phyloP scores from a whole-genome alignment of 345 rosid genomes.

The Capsella bursapastoris region DNA sequence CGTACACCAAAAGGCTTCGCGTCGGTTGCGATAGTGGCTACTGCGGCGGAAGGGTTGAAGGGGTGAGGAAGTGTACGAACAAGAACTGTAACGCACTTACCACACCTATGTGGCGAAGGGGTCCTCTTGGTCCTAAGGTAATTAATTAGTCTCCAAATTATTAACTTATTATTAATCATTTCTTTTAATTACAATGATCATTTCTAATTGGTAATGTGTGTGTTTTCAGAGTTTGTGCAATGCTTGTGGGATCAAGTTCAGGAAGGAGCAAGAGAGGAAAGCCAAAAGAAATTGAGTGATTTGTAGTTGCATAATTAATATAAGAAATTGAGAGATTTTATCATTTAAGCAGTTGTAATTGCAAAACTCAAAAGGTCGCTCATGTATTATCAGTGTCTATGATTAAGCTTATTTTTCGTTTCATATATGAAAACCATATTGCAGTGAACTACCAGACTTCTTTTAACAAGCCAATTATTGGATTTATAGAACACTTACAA shows the following conservation, averaged over 20 bases:
- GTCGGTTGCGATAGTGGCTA: background rate
- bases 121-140: conserved; percentile 49
- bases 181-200: background rate
- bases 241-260: conserved; percentile 46
- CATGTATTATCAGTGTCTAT: no score
- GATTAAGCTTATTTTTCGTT: no score
- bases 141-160: background rate
- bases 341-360: background rate
- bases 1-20: background rate
- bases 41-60: background rate
- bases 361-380: background rate
- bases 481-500: background rate
- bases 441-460: no score
- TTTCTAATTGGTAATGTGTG: conserved; percentile 8
- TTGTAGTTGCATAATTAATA: background rate
- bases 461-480: background rate
- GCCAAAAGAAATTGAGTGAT: conserved; percentile 1
- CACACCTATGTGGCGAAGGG: conserved; percentile 50
- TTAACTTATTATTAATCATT: no score
- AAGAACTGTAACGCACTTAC: conserved; percentile 19
- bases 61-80: conserved; percentile 27
- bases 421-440: no score
- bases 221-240: conserved; percentile 40
- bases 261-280: conserved; percentile 37
- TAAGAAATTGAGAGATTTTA: no score